phyloP scores from a whole-genome alignment of 805 yeast species.

The Metschnikowia colocasiae region DNA sequence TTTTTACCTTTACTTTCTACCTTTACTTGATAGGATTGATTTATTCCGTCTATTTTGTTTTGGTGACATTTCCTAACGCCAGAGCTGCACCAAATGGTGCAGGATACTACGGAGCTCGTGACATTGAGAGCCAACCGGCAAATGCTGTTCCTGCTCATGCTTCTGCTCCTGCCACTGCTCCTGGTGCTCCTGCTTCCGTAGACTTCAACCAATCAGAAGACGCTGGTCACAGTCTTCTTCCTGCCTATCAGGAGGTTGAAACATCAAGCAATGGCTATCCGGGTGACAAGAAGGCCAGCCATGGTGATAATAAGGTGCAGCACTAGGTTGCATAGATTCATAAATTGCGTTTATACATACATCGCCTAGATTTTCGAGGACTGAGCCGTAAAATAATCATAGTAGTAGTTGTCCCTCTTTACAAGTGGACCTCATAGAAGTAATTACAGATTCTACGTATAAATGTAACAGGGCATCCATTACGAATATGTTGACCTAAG shows the following conservation, averaged over 20 bases:
- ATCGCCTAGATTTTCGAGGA: too few relatives aligned
- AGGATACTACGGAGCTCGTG: slow-evolving; percentile 1
- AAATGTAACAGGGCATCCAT: background rate
- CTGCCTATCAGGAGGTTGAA: slow-evolving; percentile 1
- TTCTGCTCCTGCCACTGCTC: background rate
- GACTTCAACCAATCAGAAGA: background rate
- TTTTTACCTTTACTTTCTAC: slow-evolving; percentile 31
- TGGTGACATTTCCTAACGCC: slow-evolving; percentile 21
- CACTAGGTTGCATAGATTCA: background rate
- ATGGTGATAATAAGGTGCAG: slow-evolving; percentile 3
- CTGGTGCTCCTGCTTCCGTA: background rate
- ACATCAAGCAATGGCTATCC: background rate
- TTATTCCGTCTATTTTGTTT: slow-evolving; percentile 29
- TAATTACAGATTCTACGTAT: background rate
- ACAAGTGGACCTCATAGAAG: background rate
- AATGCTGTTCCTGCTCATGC: background rate
- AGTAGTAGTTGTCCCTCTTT: background rate
- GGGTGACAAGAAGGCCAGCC: background rate
- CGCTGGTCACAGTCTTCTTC: background rate
- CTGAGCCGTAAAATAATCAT: too few relatives aligned
- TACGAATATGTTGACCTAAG: slow-evolving; percentile 32
- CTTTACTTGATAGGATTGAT: slow-evolving; percentile 27
- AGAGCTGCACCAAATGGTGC: slow-evolving; percentile 2
- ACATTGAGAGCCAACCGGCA: background rate
- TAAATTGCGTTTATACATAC: background rate